Conservation (phyloP, 495 filamentous ascomycete genomes). For the Trichocladium antarcticum region DNA sequence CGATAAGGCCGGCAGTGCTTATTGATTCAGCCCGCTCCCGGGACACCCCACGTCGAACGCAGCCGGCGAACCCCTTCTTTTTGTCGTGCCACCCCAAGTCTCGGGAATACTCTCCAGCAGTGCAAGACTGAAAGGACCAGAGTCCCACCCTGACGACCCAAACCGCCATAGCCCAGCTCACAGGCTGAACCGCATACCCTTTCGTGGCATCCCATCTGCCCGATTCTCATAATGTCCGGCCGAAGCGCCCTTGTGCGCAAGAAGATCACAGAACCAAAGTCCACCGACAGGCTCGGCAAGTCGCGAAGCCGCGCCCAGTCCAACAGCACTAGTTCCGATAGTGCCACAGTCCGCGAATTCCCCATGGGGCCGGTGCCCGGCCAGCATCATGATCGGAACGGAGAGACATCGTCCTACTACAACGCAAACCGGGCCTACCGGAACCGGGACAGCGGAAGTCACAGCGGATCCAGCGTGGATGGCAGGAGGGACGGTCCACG, state of each 20-base stretch:
- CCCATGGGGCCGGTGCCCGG: conserved; percentile 21
- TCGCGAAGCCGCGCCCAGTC: conserved; percentile 25
- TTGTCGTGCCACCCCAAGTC: too few species aligned
- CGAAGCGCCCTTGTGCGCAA: conserved; percentile 45
- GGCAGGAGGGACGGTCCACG: conserved; percentile 20
- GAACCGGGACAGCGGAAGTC: conserved; percentile 29
- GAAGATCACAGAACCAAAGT: conserved; percentile 39
- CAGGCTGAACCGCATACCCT: background rate
- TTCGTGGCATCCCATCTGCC: background rate
- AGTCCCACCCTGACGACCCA: too few species aligned
- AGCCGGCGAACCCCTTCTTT: too few species aligned
- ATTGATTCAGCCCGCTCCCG: too few species aligned
- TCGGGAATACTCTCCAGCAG: too few species aligned
- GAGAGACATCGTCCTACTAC: conserved; percentile 22
- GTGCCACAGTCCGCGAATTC: conserved; percentile 29
- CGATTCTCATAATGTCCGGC: conserved; percentile 37
- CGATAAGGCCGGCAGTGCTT: too few species aligned
- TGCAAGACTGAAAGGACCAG: too few species aligned
- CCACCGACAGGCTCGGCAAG: conserved; percentile 15
- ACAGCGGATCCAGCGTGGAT: conserved; percentile 30
- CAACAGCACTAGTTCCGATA: conserved; percentile 27
- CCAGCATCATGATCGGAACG: conserved; percentile 8
- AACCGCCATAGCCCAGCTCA: too few species aligned
- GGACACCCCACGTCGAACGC: too few species aligned
- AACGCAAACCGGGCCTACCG: conserved; percentile 17